Base-by-base conservation (phyloP, 2,329 filamentous ascomycete species). In the Hypoxylon sp. region DNA sequence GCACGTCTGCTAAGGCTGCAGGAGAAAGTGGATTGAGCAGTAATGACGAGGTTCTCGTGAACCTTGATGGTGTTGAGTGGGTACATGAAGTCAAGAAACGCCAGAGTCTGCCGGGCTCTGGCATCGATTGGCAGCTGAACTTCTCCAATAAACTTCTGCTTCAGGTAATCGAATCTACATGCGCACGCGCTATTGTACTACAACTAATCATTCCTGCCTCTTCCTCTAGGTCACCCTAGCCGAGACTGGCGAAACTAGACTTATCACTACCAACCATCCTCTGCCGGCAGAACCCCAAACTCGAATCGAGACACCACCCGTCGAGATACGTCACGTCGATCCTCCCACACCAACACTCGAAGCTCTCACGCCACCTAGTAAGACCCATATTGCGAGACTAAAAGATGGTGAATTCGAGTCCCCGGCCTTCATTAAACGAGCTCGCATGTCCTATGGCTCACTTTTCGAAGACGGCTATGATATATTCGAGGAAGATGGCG, bases 351-450 rank as follows among this genome's bases (percentile, higher is more conserved):
- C 51, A 25, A 53, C 48, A 8, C 45, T 67, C 8, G 55, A 37
- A 21, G 21, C 53, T 9, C 23, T 56, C 30, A 71, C 69, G 1
- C 74, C 78, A 3, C 70, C 71, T 16, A 82, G 81, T 50, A 77
- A 79, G 62, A 64, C 70, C 5, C 77, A 76, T 19, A 74, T 81
- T 5, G 65, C 77, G 19, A 74, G 74, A 2, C 70, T 81, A 47
- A 81, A 81, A 7, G 72, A 81, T 46, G 80, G 83, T 16, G 86
- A 90, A 70, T 96, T 89, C 80, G 83, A 87, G 3, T 96, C 93
- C 2, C 94, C 94, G 0, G 92, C 92, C 0, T 97, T 96, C 71
- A 80, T 93, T 19, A 94, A 91, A 76, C 85, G 90, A 56, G 85
- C 87, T 12, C 84, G 91, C 59, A 81, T 91, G 3, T 94, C 91